These are phyloP conservation scores for Emericellopsis terricola DNA, from an alignment of 495 filamentous ascomycete species.

Conservation along the genomic window DNA sequence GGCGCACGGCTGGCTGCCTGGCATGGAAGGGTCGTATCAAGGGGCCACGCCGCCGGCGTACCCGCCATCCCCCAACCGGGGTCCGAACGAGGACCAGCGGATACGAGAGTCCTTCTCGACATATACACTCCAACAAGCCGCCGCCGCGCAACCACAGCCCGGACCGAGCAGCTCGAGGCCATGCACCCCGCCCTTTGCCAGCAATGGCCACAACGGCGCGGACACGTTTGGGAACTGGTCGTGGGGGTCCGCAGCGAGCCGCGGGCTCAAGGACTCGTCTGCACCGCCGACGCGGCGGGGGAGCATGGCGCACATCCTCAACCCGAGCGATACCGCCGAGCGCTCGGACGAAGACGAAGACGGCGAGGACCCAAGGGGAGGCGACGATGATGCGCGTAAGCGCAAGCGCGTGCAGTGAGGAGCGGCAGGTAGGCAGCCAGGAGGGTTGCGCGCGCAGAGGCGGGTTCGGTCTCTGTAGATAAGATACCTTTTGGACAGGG, in stretches of 20 bases:
- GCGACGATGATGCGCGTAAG: slow-evolving; percentile 49
- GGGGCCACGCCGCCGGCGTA: slow-evolving; percentile 24
- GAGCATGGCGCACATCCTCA: slow-evolving; percentile 51
- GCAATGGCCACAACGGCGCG: slow-evolving; percentile 1
- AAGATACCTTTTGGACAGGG: too few species aligned
- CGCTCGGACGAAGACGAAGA: slow-evolving; percentile 26
- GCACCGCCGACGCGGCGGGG: slow-evolving; percentile 36
- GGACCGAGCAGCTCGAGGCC: slow-evolving; percentile 39
- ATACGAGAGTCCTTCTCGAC: slow-evolving; percentile 65
- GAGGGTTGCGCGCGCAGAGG: too few species aligned
- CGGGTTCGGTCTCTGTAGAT: too few species aligned
- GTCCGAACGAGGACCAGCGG: slow-evolving; percentile 50
- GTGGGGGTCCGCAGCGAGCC: slow-evolving; percentile 25
- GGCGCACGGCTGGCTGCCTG: slow-evolving; percentile 67
- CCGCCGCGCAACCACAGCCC: slow-evolving; percentile 14
- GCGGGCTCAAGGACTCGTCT: slow-evolving; percentile 30
- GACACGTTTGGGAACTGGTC: slow-evolving; percentile 35
- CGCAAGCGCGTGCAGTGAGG: slow-evolving; percentile 47
- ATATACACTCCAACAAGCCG: slow-evolving; percentile 50
- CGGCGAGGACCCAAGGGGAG: too few species aligned
- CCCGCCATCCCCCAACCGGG: slow-evolving; percentile 63
- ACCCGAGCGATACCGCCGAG: slow-evolving; percentile 37
- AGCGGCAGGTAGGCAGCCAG: too few species aligned
- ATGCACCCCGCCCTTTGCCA: slow-evolving; percentile 33
- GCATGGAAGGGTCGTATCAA: slow-evolving; percentile 2